Evolutionary conservation across 1,284 basidiomycete species (phyloP), one percentile per base, ranked within the genome.

Genomic region (Cutaneotrichosporon spelunceum): DNA sequence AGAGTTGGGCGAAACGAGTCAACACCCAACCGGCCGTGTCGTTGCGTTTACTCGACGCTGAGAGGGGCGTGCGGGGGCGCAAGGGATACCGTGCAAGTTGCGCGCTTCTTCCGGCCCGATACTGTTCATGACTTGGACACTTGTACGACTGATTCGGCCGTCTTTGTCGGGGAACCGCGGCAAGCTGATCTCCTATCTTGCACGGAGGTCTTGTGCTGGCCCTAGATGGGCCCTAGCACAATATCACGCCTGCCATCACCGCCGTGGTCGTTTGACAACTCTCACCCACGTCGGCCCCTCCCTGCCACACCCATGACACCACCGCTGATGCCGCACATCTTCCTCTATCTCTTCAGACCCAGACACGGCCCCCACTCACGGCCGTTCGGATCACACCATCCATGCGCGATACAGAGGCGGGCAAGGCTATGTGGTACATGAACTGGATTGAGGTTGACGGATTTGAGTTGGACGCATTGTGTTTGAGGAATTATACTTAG

Each of bases 391-490:
- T 29, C 49, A 52, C 52, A 53, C 56, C 52, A 57, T 57, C 56
- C 56, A 57, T 61, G 50, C 30, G 53, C 53, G 56, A 57, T 61
- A 61, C 60, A 61, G 55, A 34, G 23, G 16, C n/a, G 27, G 54
- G 39, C 50, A 61, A 53, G 54, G 48, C 56, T 61, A 61, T 53
- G 54, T 56, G 39, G 54, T 56, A 50, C 47, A 57, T 50, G 56
- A 57, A 57, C 47, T 48, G 44, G 48, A 30, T 23, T 52, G 57
- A 59, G 47, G 14, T 13, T 53, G n/a, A 26, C 27, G 24, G 48
- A n/a, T n/a, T 23, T 52, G 57, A 59, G 47, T 24, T 13, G 33
- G n/a, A 26, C 27, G 24, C 26, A 44, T 34, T 49, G 33, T 10
- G 39, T 42, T 36, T 39, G 19, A 45, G 49, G 57, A 26, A 63